A percentile compares a stretch with the other conserved stretches of the same genome.
Evolutionary conservation across 2,329 filamentous ascomycete species (phyloP).

Genomic region (Pseudocercospora macadamiae): DNA sequence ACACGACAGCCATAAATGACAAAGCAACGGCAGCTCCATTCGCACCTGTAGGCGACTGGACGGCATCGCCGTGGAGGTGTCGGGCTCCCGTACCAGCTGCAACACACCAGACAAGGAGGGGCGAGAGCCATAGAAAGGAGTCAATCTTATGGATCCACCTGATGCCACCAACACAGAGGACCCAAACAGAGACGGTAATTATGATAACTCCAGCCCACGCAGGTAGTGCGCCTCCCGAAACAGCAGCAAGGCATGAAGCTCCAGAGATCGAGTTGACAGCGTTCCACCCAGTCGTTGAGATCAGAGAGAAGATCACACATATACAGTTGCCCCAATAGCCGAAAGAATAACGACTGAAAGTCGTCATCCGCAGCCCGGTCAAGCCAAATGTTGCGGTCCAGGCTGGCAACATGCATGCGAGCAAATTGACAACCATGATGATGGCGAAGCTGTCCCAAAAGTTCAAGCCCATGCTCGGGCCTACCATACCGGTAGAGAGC

Average conservation of each 20-base stretch:
- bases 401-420: constrained; percentile 17
- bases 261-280: constrained; percentile 16
- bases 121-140: constrained; percentile 17
- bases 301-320: constrained; percentile 14
- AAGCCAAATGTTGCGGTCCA: constrained; percentile 20
- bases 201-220: constrained; percentile 21
- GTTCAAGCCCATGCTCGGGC: constrained; percentile 17
- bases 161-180: constrained; percentile 18
- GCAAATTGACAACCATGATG: constrained; percentile 20
- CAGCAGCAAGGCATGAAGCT: constrained; percentile 16
- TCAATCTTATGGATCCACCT: constrained; percentile 20
- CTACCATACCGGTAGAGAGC: constrained; percentile 22
- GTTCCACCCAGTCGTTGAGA: constrained; percentile 20
- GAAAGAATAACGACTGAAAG: constrained; percentile 21
- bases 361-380: constrained; percentile 22
- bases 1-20: constrained; percentile 20
- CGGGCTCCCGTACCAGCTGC: constrained; percentile 17
- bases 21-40: constrained; percentile 17
- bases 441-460: constrained; percentile 22
- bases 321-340: constrained; percentile 20
- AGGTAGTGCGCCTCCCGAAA: constrained; percentile 14
- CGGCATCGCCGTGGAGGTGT: constrained; percentile 13
- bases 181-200: constrained; percentile 17
- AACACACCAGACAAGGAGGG: constrained; percentile 19
- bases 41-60: constrained; percentile 15